Conservation (phyloP, 768 basidiomycete genomes). For the Tricholoma hemisulphureum region DNA sequence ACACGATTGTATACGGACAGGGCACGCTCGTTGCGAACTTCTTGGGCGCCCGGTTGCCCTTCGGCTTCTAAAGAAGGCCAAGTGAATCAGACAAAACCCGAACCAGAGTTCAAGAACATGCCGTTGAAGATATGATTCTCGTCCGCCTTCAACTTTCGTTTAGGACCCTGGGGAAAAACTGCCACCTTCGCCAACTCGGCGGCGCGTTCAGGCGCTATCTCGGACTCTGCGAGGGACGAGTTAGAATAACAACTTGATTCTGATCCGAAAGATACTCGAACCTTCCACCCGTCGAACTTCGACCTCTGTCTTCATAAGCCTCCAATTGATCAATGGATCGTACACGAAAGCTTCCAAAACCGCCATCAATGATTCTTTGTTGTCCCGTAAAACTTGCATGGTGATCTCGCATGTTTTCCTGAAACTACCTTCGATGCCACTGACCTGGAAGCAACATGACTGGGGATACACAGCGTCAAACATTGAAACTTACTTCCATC, state of each 20-base stretch:
- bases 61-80: constrained; percentile 33
- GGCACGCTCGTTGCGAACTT: constrained; percentile 89
- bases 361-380: constrained; percentile 98
- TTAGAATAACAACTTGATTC: constrained; percentile 2
- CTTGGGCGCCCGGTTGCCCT: constrained; percentile 64
- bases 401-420: constrained; percentile 93
- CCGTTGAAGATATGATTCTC: constrained; percentile 94
- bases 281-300: constrained; percentile 72
- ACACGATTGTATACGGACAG: constrained; percentile 92
- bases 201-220: constrained; percentile 51
- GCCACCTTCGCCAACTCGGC: constrained; percentile 66
- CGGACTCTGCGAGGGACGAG: constrained; percentile 32
- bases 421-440: constrained; percentile 98
- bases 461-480: constrained; percentile 5
- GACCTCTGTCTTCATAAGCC: constrained; percentile 82
- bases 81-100: not conserved
- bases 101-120: constrained; percentile 29
- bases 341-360: constrained; percentile 99
- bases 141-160: constrained; percentile 82
- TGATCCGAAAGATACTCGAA: constrained; percentile 24
- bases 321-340: constrained; percentile 97
- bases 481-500: constrained; percentile 76
- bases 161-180: constrained; percentile 75
- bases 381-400: constrained; percentile 95
- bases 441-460: constrained; percentile 57